Evolutionary conservation across 371 early-diverging fungal species (phyloP).

Genomic region (Cokeromyces recurvatus): DNA sequence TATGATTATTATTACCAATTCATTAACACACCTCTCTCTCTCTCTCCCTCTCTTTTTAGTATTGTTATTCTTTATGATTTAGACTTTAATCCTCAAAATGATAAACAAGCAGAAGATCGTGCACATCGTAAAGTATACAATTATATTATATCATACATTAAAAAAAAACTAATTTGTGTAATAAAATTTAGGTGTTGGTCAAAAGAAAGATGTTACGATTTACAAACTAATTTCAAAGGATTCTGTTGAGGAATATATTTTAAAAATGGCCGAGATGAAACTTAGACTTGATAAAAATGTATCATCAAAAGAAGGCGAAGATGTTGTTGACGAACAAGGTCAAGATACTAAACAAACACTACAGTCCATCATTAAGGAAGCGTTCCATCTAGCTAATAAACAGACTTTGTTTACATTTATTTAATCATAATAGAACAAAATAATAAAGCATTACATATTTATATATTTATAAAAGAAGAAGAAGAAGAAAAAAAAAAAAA

Average conservation of each 20-base stretch:
- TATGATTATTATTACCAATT: background rate
- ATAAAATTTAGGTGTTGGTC: slow-evolving; percentile 81
- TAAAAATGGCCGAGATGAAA: slow-evolving; percentile 64
- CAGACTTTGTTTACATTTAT: background rate
- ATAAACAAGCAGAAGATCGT: slow-evolving; percentile 91
- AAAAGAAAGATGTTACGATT: slow-evolving; percentile 81
- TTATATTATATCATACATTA: background rate
- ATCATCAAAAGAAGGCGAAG: slow-evolving; percentile 5
- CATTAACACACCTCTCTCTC: background rate
- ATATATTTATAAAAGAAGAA: no score
- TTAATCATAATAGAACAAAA: background rate
- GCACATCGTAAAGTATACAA: slow-evolving; percentile 79
- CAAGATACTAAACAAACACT: slow-evolving; percentile 7
- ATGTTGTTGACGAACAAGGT: slow-evolving; percentile 4
- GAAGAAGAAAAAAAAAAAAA: background rate
- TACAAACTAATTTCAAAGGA: slow-evolving; percentile 66
- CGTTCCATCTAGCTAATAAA: slow-evolving; percentile 5
- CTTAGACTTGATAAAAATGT: slow-evolving; percentile 63
- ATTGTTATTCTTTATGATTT: slow-evolving; percentile 88
- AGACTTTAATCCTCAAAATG: slow-evolving; percentile 96
- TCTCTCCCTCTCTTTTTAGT: slow-evolving; percentile 12
- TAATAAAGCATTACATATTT: background rate
- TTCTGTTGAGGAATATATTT: slow-evolving; percentile 76
- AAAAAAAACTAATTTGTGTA: background rate
- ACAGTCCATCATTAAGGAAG: slow-evolving; percentile 9